Base-by-base conservation (phyloP, 306 rosid genomes). In the Astragalus glycyphyllos region DNA sequence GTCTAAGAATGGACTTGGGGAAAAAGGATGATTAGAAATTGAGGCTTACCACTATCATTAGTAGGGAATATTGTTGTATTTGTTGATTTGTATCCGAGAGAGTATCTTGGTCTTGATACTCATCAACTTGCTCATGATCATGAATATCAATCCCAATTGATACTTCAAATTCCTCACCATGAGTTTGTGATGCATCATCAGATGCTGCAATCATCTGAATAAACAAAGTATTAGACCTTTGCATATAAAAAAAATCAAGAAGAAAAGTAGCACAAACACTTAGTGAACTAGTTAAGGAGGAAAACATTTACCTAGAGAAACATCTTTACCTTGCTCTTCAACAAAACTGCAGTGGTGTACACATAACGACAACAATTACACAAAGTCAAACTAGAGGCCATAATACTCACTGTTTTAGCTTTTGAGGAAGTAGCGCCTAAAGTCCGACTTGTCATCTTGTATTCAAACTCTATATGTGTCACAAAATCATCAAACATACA, bases 61-160 rank as follows among this genome's bases (percentile, higher is more conserved):
- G 85, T 79, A 16, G 93, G 84, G 79, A 85, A 86, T 82, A 83
- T 77, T 82, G 87, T 74, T 76, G 84, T 14, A 11, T 78, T 47
- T 9, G 16, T 10, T 78, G 77, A 71, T 76, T 68, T 1, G 53
- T 59, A 35, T 77, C 81, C 69, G n/a, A n/a, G n/a, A n/a, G n/a
- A n/a, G n/a, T n/a, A n/a, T n/a, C n/a, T n/a, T 79, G 81, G 80
- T 84, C 55, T 72, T 88, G 81, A 82, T 60, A 77, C 68, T 85
- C 93, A 48, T 89, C 90, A 29, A 81, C 82, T 4, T 59, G 87
- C 26, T 90, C 90, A 16, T 83, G 96, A 53, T 90, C 97, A 71
- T 92, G 96, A 90, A 94, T 94, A 35, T 94, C 92, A 49, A 95
- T 84, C 77, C 95, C 98, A 35, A 82, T 89, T 58, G 95, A 89